These are phyloP conservation scores for Cystobasidium ongulense DNA, from an alignment of 768 basidiomycete species.

Conservation along the genomic window DNA sequence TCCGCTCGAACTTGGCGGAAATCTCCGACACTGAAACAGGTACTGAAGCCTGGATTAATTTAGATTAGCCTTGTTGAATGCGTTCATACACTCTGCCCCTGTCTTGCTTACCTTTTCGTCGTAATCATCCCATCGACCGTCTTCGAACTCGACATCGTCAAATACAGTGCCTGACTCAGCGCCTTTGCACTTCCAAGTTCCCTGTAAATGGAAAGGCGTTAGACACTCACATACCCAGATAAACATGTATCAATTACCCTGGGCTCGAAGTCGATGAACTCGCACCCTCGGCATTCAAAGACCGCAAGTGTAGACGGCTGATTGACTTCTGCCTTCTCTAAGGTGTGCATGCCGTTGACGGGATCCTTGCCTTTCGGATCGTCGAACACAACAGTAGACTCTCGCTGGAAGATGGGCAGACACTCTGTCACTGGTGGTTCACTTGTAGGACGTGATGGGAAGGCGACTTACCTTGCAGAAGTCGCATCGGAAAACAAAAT, in stretches of 20 bases:
- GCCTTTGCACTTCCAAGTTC: constrained; percentile 69
- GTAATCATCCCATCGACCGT: constrained; percentile 76
- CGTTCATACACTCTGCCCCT: not conserved
- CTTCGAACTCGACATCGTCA: constrained; percentile 52
- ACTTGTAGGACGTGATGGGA: constrained; percentile 45
- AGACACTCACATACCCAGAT: not conserved
- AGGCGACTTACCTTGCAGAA: constrained; percentile 58
- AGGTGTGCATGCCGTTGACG: constrained; percentile 49
- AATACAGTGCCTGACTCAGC: constrained; percentile 55
- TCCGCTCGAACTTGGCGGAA: constrained; percentile 3
- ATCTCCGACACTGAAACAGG: constrained; percentile 26
- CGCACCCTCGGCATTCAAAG: constrained; percentile 78
- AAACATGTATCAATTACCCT: constrained; percentile 52
- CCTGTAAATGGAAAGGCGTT: constrained; percentile 49
- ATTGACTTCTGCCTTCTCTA: constrained; percentile 52
- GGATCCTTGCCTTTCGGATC: constrained; percentile 34
- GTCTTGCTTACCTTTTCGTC: constrained; percentile 65
- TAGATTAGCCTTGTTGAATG: not conserved
- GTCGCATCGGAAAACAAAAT: constrained; percentile 40
- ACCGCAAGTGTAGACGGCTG: constrained; percentile 60
- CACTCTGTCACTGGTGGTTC: not conserved
- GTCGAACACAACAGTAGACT: constrained; percentile 34
- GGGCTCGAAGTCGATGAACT: constrained; percentile 70
- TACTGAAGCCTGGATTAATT: not conserved
- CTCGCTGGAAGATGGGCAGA: not conserved